Evolutionary conservation across 179 eudicot species (phyloP), one percentile per base, ranked within the genome.

Genomic region (Corrigiola litoralis): DNA sequence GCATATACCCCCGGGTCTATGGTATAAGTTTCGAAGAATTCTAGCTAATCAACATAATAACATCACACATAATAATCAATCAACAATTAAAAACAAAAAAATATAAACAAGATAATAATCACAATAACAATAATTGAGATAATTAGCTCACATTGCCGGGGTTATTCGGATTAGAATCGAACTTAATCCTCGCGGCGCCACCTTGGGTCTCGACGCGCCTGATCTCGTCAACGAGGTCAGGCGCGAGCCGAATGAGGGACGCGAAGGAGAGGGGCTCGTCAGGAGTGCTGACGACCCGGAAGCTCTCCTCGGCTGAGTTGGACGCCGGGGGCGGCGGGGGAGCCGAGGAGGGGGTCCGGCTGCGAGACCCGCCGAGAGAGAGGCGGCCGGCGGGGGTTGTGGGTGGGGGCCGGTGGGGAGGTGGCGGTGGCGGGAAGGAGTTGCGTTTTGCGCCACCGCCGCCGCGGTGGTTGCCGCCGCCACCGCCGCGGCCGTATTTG

Each of bases 181-280:
- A 94, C 70, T 86, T 94, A 58, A 94, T 86, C 74, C 79, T 68
- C 4, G 92, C 96, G 8, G 80, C 67, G n/a, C 84, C 85, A 11
- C 96, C 95, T 41, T 73, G 78, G 17, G 81, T 74, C 79, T 94
- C 99, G 4, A 77, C 80, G 34, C 95, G 85, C 79, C 74, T 86
- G 80, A 94, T 88, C 84, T 94, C 96, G 9, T 85, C 95, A 3
- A 91, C 81, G 0, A 94, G 87, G 77, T 84, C 92, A 4, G 99
- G 96, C 21, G 81, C 73, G 3, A 94, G 84, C 37, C 87, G 69
- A 42, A 94, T 83, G 12, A 85, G 82, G 72, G 95, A 84, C 27
- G 87, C 97, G 61, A 81, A 88, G 29, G 89, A 69, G 34, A 81
- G 77, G 31, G 86, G 78, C 34, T 75, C 76, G 7, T 81, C 82